Evolutionary conservation across 148 eudicot genomes (phyloP).

Genomic region (Chenopodium suecicum): DNA sequence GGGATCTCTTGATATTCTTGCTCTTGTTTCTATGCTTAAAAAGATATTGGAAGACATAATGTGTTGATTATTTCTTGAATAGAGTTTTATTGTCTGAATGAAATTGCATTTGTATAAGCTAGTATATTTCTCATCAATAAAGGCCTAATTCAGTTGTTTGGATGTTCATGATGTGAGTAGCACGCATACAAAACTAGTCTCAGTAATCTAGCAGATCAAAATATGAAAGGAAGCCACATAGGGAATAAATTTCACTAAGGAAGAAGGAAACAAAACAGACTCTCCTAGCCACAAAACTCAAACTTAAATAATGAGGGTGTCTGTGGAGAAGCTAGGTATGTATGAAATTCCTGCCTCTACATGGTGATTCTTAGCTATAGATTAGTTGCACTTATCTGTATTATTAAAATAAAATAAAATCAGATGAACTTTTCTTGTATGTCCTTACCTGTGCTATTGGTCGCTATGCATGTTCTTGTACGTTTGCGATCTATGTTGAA

Average conservation of each 20-base stretch:
- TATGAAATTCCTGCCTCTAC: not conserved
- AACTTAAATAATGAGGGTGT: not conserved
- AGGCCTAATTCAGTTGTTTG: not conserved
- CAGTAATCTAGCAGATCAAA: not conserved
- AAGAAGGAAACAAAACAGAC: not conserved
- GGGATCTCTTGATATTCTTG: not conserved
- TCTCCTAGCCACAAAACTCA: not conserved
- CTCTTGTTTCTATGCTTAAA: not conserved
- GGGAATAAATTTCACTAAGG: not conserved
- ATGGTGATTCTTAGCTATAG: not conserved
- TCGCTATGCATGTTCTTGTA: not conserved
- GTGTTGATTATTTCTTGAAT: not conserved
- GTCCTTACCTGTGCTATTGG: not conserved
- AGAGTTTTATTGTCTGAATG: not conserved
- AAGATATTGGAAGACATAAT: not conserved
- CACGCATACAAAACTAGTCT: not conserved
- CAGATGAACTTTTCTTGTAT: not conserved
- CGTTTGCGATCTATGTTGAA: not conserved
- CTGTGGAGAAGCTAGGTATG: not conserved
- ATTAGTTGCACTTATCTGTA: not conserved
- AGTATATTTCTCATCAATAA: not conserved
- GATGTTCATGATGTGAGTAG: not conserved
- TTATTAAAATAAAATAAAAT: too few species aligned
- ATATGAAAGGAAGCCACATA: not conserved
- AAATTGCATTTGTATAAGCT: not conserved